A percentile compares a stretch with the other conserved stretches of the same genome.
These are phyloP conservation scores for Cyclotella choctawhatcheeana DNA, from an alignment of 108 stramenopile species.

Conservation along the genomic window DNA sequence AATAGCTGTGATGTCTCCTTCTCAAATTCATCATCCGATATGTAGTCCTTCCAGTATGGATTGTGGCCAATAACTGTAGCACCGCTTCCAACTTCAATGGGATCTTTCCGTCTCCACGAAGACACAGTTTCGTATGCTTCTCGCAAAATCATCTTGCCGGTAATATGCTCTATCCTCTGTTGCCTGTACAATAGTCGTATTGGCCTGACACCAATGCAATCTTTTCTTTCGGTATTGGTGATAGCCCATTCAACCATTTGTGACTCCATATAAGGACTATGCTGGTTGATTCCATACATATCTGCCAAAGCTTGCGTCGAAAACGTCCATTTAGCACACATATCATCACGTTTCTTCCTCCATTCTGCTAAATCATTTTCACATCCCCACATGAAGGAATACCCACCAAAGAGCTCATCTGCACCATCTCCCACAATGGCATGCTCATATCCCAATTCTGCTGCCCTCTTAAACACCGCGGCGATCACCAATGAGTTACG, in stretches of 20 bases:
- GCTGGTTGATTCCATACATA: slow-evolving; percentile 43
- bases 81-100: slow-evolving; percentile 63
- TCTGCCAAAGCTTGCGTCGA: slow-evolving; percentile 48
- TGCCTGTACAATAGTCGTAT: slow-evolving; percentile 38
- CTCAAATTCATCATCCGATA: slow-evolving; percentile 40
- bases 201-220: slow-evolving; percentile 42
- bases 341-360: slow-evolving; percentile 59
- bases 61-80: slow-evolving; percentile 59
- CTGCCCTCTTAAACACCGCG: slow-evolving; percentile 52
- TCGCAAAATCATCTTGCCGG: slow-evolving; percentile 60
- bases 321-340: slow-evolving; percentile 67
- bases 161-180: slow-evolving; percentile 28
- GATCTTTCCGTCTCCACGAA: slow-evolving; percentile 70
- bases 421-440: slow-evolving; percentile 64
- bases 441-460: slow-evolving; percentile 37
- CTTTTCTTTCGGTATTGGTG: slow-evolving; percentile 35
- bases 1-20: slow-evolving; percentile 10
- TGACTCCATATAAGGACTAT: slow-evolving; percentile 48
- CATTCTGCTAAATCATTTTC: slow-evolving; percentile 43
- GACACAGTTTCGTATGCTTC: slow-evolving; percentile 65
- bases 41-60: slow-evolving; percentile 42
- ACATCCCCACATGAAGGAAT: slow-evolving; percentile 61
- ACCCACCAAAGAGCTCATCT: slow-evolving; percentile 71
- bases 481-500: slow-evolving; percentile 61
- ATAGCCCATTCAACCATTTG: slow-evolving; percentile 49